Evolutionary conservation across 495 filamentous ascomycete species (phyloP), one percentile per base, ranked within the genome.

Genomic region (Neurospora sp.): DNA sequence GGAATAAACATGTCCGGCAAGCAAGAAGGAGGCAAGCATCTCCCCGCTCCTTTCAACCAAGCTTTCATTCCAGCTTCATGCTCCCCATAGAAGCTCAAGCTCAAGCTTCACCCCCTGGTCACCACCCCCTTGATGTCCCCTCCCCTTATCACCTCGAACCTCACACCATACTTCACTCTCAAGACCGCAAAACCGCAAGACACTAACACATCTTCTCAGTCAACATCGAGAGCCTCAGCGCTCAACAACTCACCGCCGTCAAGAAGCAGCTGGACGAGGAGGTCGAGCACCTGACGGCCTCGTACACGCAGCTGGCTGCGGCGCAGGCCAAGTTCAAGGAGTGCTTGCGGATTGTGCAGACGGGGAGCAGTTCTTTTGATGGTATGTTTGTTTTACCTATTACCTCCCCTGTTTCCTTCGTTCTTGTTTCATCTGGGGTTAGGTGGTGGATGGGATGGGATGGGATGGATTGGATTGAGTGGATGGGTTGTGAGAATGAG

Each of bases 261-360:
- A 97, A 98, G 84, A 93, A 96, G 81, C 94, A 97, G 79, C 92
- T 99, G 73, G 95, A 97, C 81, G 90, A 94, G 75, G 96, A 99
- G 79, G 89, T 99, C 74, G 92, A 97, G 79, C 94, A 97, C 84
- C 90, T 99, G 75, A 96, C 93, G 0, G 86, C 83, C 72, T 98
- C 96, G 14, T 97, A 96, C 85, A 83, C 90, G 44, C 94, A 96
- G 82, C 89, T 99, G 39, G 92, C 93, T 74, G 89, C 90, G 39
- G 96, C 96, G 20, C 96, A 97, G 80, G 85, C 89, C 71, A 96
- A 94, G 81, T 99, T 99, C 86, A 86, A 90, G 40, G 95, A 98
- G 79, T 99, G 96, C 81, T 87, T 97, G 70, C 86, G 84, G 35
- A 89, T 89, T 41, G 89, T 98, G 71, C 87, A 89, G 74, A 86